Percentiles rank a stretch among this genome's conserved stretches.
Conservation (phyloP, 1,284 basidiomycete genomes). For the Neonothopanus nambi region DNA sequence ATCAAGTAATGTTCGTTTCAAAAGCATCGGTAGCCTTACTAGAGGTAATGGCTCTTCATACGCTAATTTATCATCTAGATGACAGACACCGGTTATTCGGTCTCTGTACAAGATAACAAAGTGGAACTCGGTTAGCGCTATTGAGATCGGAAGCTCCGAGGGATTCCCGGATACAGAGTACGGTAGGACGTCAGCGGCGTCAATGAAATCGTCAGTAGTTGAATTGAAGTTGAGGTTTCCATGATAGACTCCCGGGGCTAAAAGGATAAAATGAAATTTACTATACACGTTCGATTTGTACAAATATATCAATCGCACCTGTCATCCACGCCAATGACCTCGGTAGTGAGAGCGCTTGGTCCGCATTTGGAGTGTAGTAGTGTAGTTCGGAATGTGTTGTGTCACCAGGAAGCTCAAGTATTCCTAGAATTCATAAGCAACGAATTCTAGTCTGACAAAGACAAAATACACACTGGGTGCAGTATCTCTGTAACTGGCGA, state of each 20-base stretch:
- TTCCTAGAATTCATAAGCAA: constrained; percentile 50
- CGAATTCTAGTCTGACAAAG: constrained; percentile 14
- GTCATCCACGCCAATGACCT: constrained; percentile 88
- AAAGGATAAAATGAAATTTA: constrained; percentile 3
- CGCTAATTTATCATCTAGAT: constrained; percentile 79
- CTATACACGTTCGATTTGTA: background rate
- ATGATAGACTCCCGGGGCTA: constrained; percentile 85
- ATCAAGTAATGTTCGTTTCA: background rate
- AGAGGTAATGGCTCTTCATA: constrained; percentile 86
- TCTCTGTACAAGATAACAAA: constrained; percentile 87
- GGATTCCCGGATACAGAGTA: constrained; percentile 46
- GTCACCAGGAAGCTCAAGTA: constrained; percentile 83
- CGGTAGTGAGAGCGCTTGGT: constrained; percentile 66
- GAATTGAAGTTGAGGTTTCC: constrained; percentile 71
- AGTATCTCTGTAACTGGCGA: constrained; percentile 70
- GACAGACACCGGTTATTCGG: constrained; percentile 76
- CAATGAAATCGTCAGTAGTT: constrained; percentile 74
- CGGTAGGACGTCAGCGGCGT: constrained; percentile 70
- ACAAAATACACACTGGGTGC: constrained; percentile 68
- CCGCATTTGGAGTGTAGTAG: constrained; percentile 70
- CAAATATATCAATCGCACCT: constrained; percentile 40
- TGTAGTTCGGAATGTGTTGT: constrained; percentile 75
- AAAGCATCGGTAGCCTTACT: constrained; percentile 43
- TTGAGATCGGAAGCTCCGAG: constrained; percentile 62
- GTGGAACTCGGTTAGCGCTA: constrained; percentile 91